Evolutionary conservation across 23 red algal genomes (phyloP).

Genomic region (Gracilaria caudata): DNA sequence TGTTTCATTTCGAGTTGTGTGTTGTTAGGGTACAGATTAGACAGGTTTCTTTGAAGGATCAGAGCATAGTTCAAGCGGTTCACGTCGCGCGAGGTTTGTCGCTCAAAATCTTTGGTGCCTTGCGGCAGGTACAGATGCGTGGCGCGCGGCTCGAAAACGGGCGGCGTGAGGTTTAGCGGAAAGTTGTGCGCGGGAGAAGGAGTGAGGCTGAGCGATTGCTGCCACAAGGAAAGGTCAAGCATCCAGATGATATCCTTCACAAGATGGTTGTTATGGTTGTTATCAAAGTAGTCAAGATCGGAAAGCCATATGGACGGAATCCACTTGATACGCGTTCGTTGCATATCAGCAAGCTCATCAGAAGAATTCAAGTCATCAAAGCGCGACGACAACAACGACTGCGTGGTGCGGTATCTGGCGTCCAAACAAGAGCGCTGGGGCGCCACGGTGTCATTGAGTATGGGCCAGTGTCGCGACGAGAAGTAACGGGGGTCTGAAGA

Average conservation of each 20-base stretch:
- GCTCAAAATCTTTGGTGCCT: constrained; percentile 27
- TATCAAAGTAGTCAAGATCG: constrained; percentile 38
- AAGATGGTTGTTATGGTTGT: constrained; percentile 59
- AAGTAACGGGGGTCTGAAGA: constrained; percentile 51
- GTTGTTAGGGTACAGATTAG: constrained; percentile 35
- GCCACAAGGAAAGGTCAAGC: constrained; percentile 48
- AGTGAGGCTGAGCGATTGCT: constrained; percentile 8
- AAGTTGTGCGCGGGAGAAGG: constrained; percentile 5
- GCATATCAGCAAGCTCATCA: neutral
- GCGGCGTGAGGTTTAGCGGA: neutral
- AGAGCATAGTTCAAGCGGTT: constrained; percentile 49
- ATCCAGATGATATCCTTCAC: constrained; percentile 53
- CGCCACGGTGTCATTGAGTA: constrained; percentile 33
- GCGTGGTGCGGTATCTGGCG: constrained; percentile 13
- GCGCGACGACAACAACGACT: constrained; percentile 3
- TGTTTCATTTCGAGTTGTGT: neutral
- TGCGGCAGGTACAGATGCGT: constrained; percentile 56
- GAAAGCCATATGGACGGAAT: constrained; percentile 36
- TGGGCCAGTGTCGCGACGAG: constrained; percentile 55
- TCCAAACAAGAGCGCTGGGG: constrained; percentile 46
- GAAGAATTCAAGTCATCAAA: neutral
- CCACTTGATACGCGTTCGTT: constrained; percentile 29
- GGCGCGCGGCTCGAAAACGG: constrained; percentile 1
- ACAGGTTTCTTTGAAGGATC: constrained; percentile 29
- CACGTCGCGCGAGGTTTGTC: constrained; percentile 36